phyloP scores from a whole-genome alignment of 2,329 filamentous ascomycete species.

The Ilyonectria mors-panacis region DNA sequence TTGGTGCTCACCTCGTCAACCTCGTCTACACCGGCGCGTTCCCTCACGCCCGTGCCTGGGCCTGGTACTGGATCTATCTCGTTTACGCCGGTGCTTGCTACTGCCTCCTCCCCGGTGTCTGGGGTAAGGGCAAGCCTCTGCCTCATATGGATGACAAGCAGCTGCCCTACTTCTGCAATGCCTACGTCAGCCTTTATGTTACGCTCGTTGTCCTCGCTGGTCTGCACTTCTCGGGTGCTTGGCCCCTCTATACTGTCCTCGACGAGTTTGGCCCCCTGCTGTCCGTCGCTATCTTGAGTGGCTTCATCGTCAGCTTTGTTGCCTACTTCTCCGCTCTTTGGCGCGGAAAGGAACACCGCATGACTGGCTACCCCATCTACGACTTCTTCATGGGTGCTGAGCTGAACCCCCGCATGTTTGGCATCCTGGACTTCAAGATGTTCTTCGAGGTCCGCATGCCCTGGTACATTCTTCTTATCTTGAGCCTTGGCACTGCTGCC shows the following conservation, averaged over 20 bases:
- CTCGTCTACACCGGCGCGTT: constrained; percentile 89
- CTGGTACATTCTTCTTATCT: constrained; percentile 90
- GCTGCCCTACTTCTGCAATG: constrained; percentile 95
- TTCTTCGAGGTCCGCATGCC: constrained; percentile 94
- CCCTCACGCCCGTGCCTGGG: constrained; percentile 86
- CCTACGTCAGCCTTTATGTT: constrained; percentile 87
- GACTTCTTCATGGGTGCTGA: constrained; percentile 97
- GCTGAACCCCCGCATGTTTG: constrained; percentile 89
- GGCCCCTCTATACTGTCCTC: constrained; percentile 91
- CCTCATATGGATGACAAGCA: constrained; percentile 87
- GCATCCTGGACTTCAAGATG: constrained; percentile 94
- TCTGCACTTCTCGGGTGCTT: constrained; percentile 87
- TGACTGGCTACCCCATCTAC: constrained; percentile 89
- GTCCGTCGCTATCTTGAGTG: constrained; percentile 92
- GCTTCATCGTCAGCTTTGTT: constrained; percentile 84
- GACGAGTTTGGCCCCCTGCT: constrained; percentile 96
- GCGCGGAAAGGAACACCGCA: constrained; percentile 89
- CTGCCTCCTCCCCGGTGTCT: constrained; percentile 88
- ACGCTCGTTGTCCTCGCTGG: constrained; percentile 80
- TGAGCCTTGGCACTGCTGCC: constrained; percentile 82
- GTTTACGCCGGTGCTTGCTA: constrained; percentile 88
- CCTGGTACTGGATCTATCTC: constrained; percentile 95
- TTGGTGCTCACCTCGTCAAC: constrained; percentile 77
- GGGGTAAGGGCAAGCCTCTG: constrained; percentile 89
- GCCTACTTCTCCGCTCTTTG: constrained; percentile 89